Evolutionary conservation across 805 yeast species (phyloP).

Genomic region (Blastobotrys peoriensis): DNA sequence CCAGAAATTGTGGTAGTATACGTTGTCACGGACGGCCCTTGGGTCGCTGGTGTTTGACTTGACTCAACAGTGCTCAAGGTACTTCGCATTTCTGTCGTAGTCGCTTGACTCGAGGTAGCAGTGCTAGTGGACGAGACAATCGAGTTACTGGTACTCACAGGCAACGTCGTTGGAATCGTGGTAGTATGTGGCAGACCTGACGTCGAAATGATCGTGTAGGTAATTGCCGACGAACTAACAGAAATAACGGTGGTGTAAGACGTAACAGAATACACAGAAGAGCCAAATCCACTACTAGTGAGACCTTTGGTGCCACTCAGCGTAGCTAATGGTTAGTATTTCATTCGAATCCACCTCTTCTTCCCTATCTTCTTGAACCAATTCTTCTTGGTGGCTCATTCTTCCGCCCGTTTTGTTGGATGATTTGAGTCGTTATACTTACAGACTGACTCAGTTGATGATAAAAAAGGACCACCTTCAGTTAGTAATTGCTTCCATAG

Average conservation of each 20-base stretch:
- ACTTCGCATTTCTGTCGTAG: too few species aligned
- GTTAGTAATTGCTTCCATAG: constrained; percentile 3
- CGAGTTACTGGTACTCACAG: too few species aligned
- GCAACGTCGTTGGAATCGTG: constrained; percentile 12
- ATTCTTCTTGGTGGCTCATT: too few species aligned
- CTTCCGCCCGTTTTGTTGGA: too few species aligned
- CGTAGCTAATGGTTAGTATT: constrained; percentile 19
- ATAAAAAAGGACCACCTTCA: constrained; percentile 28
- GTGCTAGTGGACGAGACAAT: too few species aligned
- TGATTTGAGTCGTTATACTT: constrained; percentile 2
- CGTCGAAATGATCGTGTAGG: constrained; percentile 1
- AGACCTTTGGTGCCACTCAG: constrained; percentile 33
- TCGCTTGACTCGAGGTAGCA: too few species aligned
- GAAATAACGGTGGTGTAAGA: constrained; percentile 5
- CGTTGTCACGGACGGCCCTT: neutral
- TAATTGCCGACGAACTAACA: neutral
- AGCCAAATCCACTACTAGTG: constrained; percentile 32
- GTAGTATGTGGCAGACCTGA: constrained; percentile 1
- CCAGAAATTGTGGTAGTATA: constrained; percentile 12
- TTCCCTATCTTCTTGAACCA: too few species aligned
- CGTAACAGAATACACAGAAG: constrained; percentile 8
- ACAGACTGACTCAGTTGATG: constrained; percentile 32
- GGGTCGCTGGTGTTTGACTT: neutral
- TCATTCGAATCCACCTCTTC: too few species aligned
- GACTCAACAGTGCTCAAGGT: too few species aligned